These are phyloP conservation scores for Pseudoneurospora amorphoporcata DNA, from an alignment of 495 filamentous ascomycete genomes.

Conservation along the genomic window DNA sequence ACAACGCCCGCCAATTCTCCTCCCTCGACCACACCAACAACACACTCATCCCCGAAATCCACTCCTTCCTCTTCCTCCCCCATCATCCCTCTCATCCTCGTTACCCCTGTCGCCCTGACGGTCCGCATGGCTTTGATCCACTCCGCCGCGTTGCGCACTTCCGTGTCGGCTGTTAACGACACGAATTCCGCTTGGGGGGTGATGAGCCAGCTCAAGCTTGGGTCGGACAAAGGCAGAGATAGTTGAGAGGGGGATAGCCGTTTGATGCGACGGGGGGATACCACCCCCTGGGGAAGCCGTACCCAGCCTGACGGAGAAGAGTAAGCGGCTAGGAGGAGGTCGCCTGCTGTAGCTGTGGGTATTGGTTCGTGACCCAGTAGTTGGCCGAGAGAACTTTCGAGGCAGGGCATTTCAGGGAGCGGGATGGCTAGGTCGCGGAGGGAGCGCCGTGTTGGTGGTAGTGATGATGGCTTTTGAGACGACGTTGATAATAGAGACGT, in stretches of 20 bases:
- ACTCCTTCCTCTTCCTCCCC: slow-evolving; percentile 1
- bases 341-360: slow-evolving; percentile 9
- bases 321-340: slow-evolving; percentile 39
- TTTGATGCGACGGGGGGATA: slow-evolving; percentile 31
- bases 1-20: slow-evolving; percentile 29
- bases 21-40: slow-evolving; percentile 30
- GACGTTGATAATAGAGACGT: neutral
- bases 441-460: neutral
- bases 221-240: slow-evolving; percentile 11
- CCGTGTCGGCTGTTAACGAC: slow-evolving; percentile 31
- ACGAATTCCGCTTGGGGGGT: slow-evolving; percentile 32
- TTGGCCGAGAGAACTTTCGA: neutral
- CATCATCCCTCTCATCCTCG: slow-evolving; percentile 1
- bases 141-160: slow-evolving; percentile 28
- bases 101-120: neutral
- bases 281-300: slow-evolving; percentile 23
- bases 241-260: slow-evolving; percentile 26
- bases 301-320: slow-evolving; percentile 39
- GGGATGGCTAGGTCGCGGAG: neutral
- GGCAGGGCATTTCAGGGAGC: slow-evolving; percentile 2
- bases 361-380: neutral
- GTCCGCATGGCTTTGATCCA: slow-evolving; percentile 25
- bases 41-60: slow-evolving; percentile 26
- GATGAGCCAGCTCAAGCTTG: slow-evolving; percentile 23
- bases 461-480: neutral